phyloP scores from a whole-genome alignment of 169 alveolate species.

The Cytauxzoon felis region DNA sequence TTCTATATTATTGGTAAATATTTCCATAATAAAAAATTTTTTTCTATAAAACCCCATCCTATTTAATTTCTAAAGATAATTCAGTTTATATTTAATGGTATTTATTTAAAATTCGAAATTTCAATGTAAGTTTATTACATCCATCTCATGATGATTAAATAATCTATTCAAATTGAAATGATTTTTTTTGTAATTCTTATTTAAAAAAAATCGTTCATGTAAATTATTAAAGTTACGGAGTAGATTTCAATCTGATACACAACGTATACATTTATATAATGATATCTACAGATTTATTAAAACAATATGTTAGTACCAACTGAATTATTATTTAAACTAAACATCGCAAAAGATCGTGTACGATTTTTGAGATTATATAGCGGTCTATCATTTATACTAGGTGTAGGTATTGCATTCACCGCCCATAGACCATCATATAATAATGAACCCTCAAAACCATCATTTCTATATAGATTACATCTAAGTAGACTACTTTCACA shows the following conservation, averaged over 20 bases:
- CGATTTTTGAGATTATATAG: slow-evolving; percentile 46
- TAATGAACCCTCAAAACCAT: slow-evolving; percentile 38
- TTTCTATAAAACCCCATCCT: too few species aligned
- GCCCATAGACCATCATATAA: slow-evolving; percentile 48
- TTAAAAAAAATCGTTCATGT: too few species aligned
- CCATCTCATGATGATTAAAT: too few species aligned
- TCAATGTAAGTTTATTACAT: too few species aligned
- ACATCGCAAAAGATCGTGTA: slow-evolving; percentile 62
- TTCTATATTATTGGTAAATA: too few species aligned
- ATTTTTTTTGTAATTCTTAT: too few species aligned
- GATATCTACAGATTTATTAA: background rate
- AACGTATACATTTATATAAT: background rate
- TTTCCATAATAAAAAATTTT: too few species aligned
- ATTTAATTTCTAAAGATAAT: too few species aligned
- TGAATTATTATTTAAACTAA: slow-evolving; percentile 55
- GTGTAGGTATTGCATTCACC: slow-evolving; percentile 22
- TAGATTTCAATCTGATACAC: slow-evolving; percentile 62
- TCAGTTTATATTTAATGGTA: too few species aligned
- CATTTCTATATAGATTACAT: slow-evolving; percentile 41
- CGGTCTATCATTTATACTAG: slow-evolving; percentile 30
- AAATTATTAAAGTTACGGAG: slow-evolving; percentile 30
- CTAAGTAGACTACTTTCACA: slow-evolving; percentile 34
- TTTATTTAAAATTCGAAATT: too few species aligned
- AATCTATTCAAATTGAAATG: too few species aligned
- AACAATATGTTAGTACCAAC: slow-evolving; percentile 51